These are phyloP conservation scores for Cladosporium sp. DNA, from an alignment of 2,329 filamentous ascomycete genomes.

Conservation along the genomic window DNA sequence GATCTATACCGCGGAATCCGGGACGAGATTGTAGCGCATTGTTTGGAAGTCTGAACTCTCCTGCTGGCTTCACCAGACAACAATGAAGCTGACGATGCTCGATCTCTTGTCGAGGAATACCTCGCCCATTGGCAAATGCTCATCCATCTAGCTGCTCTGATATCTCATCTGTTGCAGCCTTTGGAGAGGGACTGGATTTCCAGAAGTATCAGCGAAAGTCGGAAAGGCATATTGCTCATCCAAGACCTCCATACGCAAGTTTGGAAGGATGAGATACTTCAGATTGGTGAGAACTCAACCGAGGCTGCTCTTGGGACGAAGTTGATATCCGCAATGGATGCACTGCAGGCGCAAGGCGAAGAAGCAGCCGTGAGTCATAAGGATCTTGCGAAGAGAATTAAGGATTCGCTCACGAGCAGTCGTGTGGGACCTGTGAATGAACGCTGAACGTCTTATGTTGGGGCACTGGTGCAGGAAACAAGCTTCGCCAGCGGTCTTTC, in stretches of 20 bases:
- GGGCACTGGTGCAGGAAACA: no score
- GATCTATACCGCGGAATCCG: not conserved
- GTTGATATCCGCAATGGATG: not conserved
- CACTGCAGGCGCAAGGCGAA: not conserved
- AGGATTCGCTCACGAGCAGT: not conserved
- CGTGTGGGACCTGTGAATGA: not conserved
- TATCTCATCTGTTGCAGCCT: not conserved
- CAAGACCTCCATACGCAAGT: not conserved
- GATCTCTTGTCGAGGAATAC: not conserved
- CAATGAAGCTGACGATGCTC: not conserved
- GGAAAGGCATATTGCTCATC: not conserved
- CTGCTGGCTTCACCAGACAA: not conserved
- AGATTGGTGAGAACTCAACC: not conserved
- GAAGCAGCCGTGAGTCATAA: not conserved
- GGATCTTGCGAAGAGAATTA: not conserved
- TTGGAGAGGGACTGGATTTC: not conserved
- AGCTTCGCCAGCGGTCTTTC: no score
- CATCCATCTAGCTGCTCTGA: not conserved
- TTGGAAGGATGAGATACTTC: not conserved
- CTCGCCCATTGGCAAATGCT: not conserved
- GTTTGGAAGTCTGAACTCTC: not conserved
- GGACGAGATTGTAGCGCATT: not conserved
- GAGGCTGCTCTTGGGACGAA: not conserved
- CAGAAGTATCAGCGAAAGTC: not conserved
- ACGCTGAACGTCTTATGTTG: not conserved